Conservation (phyloP, 2,329 filamentous ascomycete species). For the Pseudonectria buxi region DNA sequence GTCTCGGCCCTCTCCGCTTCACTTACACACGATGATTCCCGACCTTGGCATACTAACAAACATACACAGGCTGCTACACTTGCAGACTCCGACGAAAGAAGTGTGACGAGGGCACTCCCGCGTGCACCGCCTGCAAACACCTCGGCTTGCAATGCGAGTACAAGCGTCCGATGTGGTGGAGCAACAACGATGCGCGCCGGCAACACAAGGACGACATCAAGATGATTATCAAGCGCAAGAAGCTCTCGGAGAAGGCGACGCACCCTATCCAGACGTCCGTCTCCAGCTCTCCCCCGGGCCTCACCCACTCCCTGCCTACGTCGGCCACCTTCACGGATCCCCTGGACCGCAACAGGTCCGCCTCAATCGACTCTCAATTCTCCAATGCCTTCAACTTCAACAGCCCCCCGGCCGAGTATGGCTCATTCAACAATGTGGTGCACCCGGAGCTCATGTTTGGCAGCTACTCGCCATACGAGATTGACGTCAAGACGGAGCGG, state of each 20-base stretch:
- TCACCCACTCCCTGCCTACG: constrained; percentile 75
- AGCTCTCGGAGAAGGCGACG: constrained; percentile 79
- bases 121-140: constrained; percentile 60
- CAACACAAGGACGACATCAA: constrained; percentile 94
- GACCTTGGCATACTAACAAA: constrained; percentile 23
- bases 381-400: constrained; percentile 68
- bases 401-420: constrained; percentile 53
- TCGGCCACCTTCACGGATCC: constrained; percentile 74
- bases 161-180: constrained; percentile 96
- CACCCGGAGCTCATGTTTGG: constrained; percentile 53
- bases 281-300: constrained; percentile 61
- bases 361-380: constrained; percentile 74
- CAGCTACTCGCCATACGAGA: constrained; percentile 74
- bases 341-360: constrained; percentile 64
- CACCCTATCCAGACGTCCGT: constrained; percentile 48
- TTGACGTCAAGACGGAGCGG: constrained; percentile 92
- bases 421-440: constrained; percentile 56
- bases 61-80: constrained; percentile 55
- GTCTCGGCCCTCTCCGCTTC: constrained; percentile 8
- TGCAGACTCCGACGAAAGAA: constrained; percentile 62
- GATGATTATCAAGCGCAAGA: constrained; percentile 94
- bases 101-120: constrained; percentile 58
- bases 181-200: constrained; percentile 78
- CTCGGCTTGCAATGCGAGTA: constrained; percentile 90
- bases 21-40: constrained; percentile 23